These are phyloP conservation scores for Tylopilus felleus DNA, from an alignment of 768 basidiomycete genomes.

Conservation along the genomic window DNA sequence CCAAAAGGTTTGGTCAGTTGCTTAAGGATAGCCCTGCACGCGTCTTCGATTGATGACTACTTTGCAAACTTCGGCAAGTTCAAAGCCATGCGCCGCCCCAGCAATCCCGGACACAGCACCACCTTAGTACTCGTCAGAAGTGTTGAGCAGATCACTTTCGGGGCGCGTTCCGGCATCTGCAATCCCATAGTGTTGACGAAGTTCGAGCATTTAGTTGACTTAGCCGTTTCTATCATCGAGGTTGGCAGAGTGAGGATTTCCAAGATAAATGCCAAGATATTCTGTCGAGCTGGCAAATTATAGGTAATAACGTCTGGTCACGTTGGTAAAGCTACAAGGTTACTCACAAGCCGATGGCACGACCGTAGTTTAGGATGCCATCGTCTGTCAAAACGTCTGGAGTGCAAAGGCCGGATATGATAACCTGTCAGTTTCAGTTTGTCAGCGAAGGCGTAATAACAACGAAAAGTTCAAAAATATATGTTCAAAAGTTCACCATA, in stretches of 20 bases:
- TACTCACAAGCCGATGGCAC: slow-evolving; percentile 58
- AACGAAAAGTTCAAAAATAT: neutral
- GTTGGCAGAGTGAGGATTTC: slow-evolving; percentile 37
- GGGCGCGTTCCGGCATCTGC: slow-evolving; percentile 38
- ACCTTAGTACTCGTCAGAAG: too few species aligned
- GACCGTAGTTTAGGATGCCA: slow-evolving; percentile 57
- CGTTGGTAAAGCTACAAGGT: neutral
- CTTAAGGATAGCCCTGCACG: too few species aligned
- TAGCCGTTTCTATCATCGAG: slow-evolving; percentile 47
- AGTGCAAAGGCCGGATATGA: slow-evolving; percentile 63
- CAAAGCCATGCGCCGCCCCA: too few species aligned
- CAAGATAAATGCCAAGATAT: slow-evolving; percentile 36
- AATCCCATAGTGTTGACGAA: slow-evolving; percentile 41
- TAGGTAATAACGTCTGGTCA: slow-evolving; percentile 8
- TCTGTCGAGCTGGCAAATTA: slow-evolving; percentile 34
- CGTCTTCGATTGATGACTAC: too few species aligned
- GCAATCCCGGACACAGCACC: too few species aligned
- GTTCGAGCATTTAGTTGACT: slow-evolving; percentile 41
- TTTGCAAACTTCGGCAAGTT: too few species aligned
- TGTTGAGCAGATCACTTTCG: too few species aligned
- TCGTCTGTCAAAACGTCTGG: slow-evolving; percentile 50
- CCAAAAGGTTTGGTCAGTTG: too few species aligned
- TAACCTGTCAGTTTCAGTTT: slow-evolving; percentile 42
- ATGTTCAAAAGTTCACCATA: slow-evolving; percentile 45
- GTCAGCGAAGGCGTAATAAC: neutral